These are phyloP conservation scores for Biscutella laevigata DNA, from an alignment of 441 rosid species.

Conservation along the genomic window DNA sequence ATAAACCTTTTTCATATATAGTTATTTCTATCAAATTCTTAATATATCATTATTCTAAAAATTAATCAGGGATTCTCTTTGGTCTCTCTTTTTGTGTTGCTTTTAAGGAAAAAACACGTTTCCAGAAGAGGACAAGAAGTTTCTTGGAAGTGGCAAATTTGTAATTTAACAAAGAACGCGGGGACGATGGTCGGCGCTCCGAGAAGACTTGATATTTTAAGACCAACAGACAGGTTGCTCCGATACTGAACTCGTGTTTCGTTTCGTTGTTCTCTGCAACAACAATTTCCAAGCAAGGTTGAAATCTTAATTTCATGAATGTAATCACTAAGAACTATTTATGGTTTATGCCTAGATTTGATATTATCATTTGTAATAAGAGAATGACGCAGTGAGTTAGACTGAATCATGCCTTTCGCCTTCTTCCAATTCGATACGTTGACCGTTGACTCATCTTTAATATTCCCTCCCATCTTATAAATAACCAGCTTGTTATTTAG, in stretches of 20 bases:
- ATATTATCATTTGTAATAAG: too few species aligned
- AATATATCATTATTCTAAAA: not conserved
- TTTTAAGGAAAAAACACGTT: slow-evolving; percentile 17
- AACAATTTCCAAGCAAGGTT: too few species aligned
- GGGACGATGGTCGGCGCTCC: not conserved
- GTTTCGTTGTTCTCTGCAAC: too few species aligned
- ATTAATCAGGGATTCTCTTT: not conserved
- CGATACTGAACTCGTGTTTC: not conserved
- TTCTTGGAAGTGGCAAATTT: slow-evolving; percentile 7
- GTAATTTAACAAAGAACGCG: not conserved
- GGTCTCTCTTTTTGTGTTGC: not conserved
- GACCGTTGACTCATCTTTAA: slow-evolving; percentile 14
- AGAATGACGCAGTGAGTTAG: not conserved
- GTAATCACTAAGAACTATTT: too few species aligned
- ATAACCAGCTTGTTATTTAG: not conserved
- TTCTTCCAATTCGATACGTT: not conserved
- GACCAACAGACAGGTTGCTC: not conserved
- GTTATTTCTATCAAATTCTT: not conserved
- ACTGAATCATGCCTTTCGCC: slow-evolving; percentile 1
- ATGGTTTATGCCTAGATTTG: too few species aligned
- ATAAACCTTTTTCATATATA: too few species aligned
- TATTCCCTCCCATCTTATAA: not conserved
- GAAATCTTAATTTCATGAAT: too few species aligned
- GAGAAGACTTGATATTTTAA: not conserved
- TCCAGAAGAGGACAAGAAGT: slow-evolving; percentile 9